These are phyloP conservation scores for Annona cherimola DNA, from an alignment of 164 flowering plant genomes.

Conservation along the genomic window DNA sequence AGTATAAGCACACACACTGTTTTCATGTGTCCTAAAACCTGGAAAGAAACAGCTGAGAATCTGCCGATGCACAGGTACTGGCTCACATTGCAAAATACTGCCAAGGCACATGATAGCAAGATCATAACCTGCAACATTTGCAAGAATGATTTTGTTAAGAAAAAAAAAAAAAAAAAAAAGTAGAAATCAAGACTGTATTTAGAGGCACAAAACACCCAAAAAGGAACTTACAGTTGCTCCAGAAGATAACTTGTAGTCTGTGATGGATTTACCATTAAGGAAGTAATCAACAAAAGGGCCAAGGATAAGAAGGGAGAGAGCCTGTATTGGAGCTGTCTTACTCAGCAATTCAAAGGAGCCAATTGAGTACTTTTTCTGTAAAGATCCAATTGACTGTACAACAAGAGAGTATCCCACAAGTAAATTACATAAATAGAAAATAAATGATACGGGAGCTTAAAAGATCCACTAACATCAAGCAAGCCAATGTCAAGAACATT, in stretches of 20 bases:
- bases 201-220: neutral
- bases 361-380: slow-evolving; percentile 48
- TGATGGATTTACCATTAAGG: slow-evolving; percentile 51
- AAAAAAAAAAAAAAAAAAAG: neutral
- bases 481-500: neutral
- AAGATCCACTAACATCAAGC: neutral
- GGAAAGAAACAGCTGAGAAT: slow-evolving; percentile 54
- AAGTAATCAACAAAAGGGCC: slow-evolving; percentile 81
- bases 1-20: slow-evolving; percentile 47
- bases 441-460: neutral
- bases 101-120: slow-evolving; percentile 42
- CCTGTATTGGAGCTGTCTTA: slow-evolving; percentile 49
- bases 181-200: neutral
- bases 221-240: slow-evolving; percentile 60
- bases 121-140: slow-evolving; percentile 34
- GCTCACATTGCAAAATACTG: slow-evolving; percentile 54
- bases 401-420: slow-evolving; percentile 10
- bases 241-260: slow-evolving; percentile 49
- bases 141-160: neutral
- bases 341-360: slow-evolving; percentile 36
- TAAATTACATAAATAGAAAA: neutral
- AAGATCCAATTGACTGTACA: slow-evolving; percentile 80
- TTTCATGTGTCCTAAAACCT: slow-evolving; percentile 57
- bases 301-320: slow-evolving; percentile 67
- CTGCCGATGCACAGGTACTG: slow-evolving; percentile 53